Base-by-base conservation (phyloP, 179 eudicot genomes). In the Beta corolliflora region DNA sequence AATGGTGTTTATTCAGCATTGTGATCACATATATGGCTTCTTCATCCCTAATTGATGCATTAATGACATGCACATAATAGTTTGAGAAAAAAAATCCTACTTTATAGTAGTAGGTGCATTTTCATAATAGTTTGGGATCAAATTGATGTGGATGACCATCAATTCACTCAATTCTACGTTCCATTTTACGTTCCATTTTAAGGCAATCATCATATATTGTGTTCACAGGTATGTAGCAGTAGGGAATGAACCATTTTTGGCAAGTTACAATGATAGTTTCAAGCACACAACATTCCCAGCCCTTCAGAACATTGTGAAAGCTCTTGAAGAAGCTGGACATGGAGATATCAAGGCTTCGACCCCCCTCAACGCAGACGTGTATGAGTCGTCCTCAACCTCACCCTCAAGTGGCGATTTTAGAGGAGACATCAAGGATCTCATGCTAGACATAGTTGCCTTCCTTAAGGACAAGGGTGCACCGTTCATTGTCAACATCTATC, bases 331-430 rank as follows among this genome's bases (percentile, higher is more conserved):
- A 19, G 91, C 88, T 44, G 96, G 94, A 5, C 84, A 84, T 48
- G 84, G 83, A 1, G 78, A 86, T 75, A 84, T 95, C 83, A 95
- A 96, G 78, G 92, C 85, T 31, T 88, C 97, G 23, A 84, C 86
- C 52, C 98, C 99, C 12, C 89, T 84, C 6, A 96, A 96, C 48
- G 95, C 98, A 7, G 99, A 94, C 61, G 99, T 96, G 10, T 94
- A 94, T 41, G 88, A 86, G 10, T 89, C 95, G 7, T 64, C 81
- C 12, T 75, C 88, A 0, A 81, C 72, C 16, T 68, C 65, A 19
- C 98, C 98, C 5, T 95, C 98, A 0, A 68, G 5, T 0, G 98
- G 98, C 1, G 77, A 92, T 78, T 95, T 93, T 25, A 90, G 98
- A 0, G 44, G 56, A 0, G 98, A 95, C n/a, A 76, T 93, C 2